These are phyloP conservation scores for Sedum album DNA, from an alignment of 164 flowering plant species.

Conservation along the genomic window DNA sequence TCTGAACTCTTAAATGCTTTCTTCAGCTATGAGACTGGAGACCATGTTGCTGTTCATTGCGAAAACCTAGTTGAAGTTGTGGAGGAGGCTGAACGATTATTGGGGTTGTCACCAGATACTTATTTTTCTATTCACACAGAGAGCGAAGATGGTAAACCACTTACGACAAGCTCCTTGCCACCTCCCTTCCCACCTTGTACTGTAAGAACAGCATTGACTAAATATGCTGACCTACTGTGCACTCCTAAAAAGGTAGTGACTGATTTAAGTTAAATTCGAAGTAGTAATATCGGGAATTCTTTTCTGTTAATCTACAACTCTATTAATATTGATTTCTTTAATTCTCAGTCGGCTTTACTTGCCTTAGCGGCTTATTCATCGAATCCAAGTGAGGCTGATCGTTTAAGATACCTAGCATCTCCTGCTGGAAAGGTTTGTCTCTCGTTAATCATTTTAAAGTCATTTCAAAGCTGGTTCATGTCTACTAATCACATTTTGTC, in stretches of 20 bases:
- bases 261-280: background rate
- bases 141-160: slow-evolving; percentile 78
- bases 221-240: slow-evolving; percentile 77
- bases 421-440: slow-evolving; percentile 86
- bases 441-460: background rate
- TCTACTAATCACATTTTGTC: background rate
- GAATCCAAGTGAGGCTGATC: slow-evolving; percentile 79
- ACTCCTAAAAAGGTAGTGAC: slow-evolving; percentile 79
- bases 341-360: slow-evolving; percentile 66
- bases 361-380: slow-evolving; percentile 95
- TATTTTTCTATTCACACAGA: slow-evolving; percentile 77
- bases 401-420: slow-evolving; percentile 76
- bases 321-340: background rate
- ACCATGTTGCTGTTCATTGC: slow-evolving; percentile 91
- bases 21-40: slow-evolving; percentile 92
- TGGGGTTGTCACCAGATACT: slow-evolving; percentile 54
- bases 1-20: slow-evolving; percentile 5
- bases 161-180: slow-evolving; percentile 65
- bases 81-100: slow-evolving; percentile 65
- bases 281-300: background rate
- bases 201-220: slow-evolving; percentile 63
- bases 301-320: background rate
- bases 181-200: slow-evolving; percentile 95
- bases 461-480: background rate
- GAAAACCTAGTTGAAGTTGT: slow-evolving; percentile 64